Evolutionary conservation across 768 basidiomycete species (phyloP).

Genomic region (Boletus fagicola): DNA sequence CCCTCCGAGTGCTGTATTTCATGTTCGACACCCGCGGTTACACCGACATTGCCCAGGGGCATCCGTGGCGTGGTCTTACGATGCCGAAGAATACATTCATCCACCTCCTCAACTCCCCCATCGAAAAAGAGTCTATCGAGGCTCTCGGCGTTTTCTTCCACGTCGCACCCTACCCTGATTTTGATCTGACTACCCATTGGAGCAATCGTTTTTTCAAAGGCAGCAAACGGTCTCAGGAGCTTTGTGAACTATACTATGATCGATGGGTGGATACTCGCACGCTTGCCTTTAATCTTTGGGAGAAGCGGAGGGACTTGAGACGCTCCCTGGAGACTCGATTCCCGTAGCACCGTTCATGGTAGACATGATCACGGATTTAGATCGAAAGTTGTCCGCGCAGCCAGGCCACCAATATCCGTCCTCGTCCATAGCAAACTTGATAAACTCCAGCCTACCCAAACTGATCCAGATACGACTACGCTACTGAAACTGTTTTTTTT

Average conservation of each 20-base stretch:
- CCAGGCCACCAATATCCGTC: neutral
- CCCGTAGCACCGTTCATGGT: neutral
- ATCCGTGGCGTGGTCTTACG: slow-evolving; percentile 12
- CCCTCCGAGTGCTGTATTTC: slow-evolving; percentile 2
- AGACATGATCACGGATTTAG: neutral
- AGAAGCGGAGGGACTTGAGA: slow-evolving; percentile 3
- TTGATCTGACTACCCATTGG: slow-evolving; percentile 4
- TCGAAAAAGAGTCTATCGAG: slow-evolving; percentile 3
- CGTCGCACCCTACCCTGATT: slow-evolving; percentile 3
- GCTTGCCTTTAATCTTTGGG: slow-evolving; percentile 2
- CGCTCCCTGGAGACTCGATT: neutral
- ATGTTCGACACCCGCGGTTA: slow-evolving; percentile 10
- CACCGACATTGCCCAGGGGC: slow-evolving; percentile 3
- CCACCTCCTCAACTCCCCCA: slow-evolving; percentile 2
- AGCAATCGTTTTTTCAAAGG: neutral
- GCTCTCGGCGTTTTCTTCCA: slow-evolving; percentile 16
- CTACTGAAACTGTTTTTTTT: neutral
- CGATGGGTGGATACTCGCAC: slow-evolving; percentile 2
- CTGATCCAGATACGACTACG: neutral
- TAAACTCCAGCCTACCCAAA: neutral
- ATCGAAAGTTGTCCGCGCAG: neutral
- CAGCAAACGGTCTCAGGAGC: neutral
- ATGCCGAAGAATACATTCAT: neutral
- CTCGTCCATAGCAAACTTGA: neutral
- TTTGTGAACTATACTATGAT: neutral